Conservation (phyloP, 2,329 filamentous ascomycete species). For the Esteya vermicola region DNA sequence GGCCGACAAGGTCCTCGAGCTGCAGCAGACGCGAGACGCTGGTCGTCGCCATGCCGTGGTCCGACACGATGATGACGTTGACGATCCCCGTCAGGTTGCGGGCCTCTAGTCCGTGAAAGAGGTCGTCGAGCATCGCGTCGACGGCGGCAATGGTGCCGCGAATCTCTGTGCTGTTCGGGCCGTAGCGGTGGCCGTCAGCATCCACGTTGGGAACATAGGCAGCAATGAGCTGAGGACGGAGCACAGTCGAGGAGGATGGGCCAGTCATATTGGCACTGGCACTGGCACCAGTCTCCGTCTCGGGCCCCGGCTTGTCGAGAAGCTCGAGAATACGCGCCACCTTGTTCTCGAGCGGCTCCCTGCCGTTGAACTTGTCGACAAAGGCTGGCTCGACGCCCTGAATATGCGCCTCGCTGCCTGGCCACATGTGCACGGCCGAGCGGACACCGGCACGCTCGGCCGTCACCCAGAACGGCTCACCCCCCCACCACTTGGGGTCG, state of each 20-base stretch:
- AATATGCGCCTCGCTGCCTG: slow-evolving; percentile 82
- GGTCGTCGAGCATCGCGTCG: slow-evolving; percentile 64
- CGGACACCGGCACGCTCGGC: slow-evolving; percentile 70
- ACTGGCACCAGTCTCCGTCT: slow-evolving; percentile 29
- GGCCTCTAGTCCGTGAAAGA: slow-evolving; percentile 62
- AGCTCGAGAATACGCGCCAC: slow-evolving; percentile 67
- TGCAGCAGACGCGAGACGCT: slow-evolving; percentile 69
- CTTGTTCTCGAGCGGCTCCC: slow-evolving; percentile 61
- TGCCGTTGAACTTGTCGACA: slow-evolving; percentile 71
- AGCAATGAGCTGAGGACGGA: slow-evolving; percentile 79
- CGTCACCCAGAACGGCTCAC: slow-evolving; percentile 87
- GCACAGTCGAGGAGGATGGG: slow-evolving; percentile 13
- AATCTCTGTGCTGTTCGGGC: slow-evolving; percentile 91
- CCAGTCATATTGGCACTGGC: slow-evolving; percentile 18
- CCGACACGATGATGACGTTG: slow-evolving; percentile 90
- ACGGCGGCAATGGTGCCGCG: slow-evolving; percentile 61
- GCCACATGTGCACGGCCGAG: slow-evolving; percentile 95
- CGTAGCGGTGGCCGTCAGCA: slow-evolving; percentile 70
- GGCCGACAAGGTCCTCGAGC: slow-evolving; percentile 63
- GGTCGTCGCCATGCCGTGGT: slow-evolving; percentile 97
- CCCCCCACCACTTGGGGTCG: slow-evolving; percentile 85
- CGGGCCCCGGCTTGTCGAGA: slow-evolving; percentile 65
- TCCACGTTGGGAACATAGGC: slow-evolving; percentile 94
- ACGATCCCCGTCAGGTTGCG: slow-evolving; percentile 82
- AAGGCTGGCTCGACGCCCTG: slow-evolving; percentile 60